phyloP scores from a whole-genome alignment of 1,284 basidiomycete species.

The Hortiboletus rubellus region DNA sequence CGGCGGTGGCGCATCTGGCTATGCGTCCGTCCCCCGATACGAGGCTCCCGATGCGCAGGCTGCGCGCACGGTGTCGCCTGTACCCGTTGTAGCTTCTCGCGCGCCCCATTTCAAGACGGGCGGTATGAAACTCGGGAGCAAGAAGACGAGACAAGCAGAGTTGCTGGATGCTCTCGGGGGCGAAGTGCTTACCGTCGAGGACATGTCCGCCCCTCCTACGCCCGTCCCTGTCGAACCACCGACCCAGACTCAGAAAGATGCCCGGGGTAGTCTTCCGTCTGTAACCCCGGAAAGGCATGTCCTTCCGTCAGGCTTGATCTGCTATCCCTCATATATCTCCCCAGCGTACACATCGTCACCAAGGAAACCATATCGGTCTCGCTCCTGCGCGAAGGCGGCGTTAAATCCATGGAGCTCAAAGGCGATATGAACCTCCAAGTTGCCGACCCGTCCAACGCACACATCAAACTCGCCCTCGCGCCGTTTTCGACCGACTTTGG shows the following conservation, averaged over 20 bases:
- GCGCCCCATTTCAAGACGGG: slow-evolving; percentile 88
- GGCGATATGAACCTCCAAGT: slow-evolving; percentile 94
- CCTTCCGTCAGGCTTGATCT: background rate
- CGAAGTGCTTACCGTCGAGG: slow-evolving; percentile 62
- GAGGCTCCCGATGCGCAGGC: slow-evolving; percentile 56
- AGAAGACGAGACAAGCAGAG: slow-evolving; percentile 87
- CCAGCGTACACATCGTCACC: slow-evolving; percentile 84
- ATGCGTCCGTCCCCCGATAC: slow-evolving; percentile 69
- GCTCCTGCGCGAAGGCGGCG: slow-evolving; percentile 87
- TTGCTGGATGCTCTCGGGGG: slow-evolving; percentile 86
- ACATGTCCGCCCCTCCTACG: slow-evolving; percentile 58
- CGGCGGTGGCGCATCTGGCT: slow-evolving; percentile 64
- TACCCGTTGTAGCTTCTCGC: slow-evolving; percentile 49
- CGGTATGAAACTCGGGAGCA: slow-evolving; percentile 97
- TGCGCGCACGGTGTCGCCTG: slow-evolving; percentile 51
- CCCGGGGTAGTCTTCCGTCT: slow-evolving; percentile 67
- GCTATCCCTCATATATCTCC: background rate
- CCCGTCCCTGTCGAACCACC: slow-evolving; percentile 50
- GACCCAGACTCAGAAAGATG: slow-evolving; percentile 43
- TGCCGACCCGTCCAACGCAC: slow-evolving; percentile 75
- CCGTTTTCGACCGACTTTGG: slow-evolving; percentile 65
- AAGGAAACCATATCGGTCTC: slow-evolving; percentile 83
- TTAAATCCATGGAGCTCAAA: slow-evolving; percentile 87
- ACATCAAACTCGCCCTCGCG: slow-evolving; percentile 72
- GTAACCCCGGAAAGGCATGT: slow-evolving; percentile 77